Evolutionary conservation across 306 rosid genomes (phyloP).

Genomic region (Fagus sylvatica): DNA sequence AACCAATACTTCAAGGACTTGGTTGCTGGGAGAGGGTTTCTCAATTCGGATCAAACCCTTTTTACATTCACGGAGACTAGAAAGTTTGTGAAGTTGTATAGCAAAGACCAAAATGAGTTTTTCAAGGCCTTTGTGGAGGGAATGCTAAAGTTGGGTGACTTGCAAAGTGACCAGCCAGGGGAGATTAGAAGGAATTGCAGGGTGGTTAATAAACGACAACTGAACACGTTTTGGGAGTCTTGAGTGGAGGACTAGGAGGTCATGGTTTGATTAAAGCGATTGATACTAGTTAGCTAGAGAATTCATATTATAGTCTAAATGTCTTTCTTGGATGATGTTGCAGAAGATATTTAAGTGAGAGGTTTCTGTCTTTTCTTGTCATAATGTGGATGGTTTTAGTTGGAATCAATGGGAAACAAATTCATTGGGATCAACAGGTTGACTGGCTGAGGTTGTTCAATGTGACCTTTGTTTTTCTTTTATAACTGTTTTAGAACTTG

Average conservation of each 20-base stretch:
- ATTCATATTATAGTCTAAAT: too few species aligned
- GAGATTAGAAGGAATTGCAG: slow-evolving; percentile 82
- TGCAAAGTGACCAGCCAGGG: slow-evolving; percentile 62
- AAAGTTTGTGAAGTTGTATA: slow-evolving; percentile 44
- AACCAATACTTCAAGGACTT: slow-evolving; percentile 91
- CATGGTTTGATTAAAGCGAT: not conserved
- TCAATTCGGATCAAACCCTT: slow-evolving; percentile 85
- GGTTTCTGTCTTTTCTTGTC: too few species aligned
- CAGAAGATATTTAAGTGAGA: too few species aligned
- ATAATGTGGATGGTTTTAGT: slow-evolving; percentile 5
- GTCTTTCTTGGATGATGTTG: not conserved
- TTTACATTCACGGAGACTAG: slow-evolving; percentile 48
- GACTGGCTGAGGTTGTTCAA: not conserved
- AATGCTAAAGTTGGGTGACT: slow-evolving; percentile 82
- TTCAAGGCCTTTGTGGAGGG: slow-evolving; percentile 66
- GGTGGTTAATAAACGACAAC: slow-evolving; percentile 39
- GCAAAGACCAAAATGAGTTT: slow-evolving; percentile 42
- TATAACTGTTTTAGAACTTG: too few species aligned
- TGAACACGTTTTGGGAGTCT: slow-evolving; percentile 17
- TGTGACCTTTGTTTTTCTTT: too few species aligned
- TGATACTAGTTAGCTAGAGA: too few species aligned
- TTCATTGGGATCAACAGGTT: not conserved
- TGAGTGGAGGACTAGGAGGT: not conserved
- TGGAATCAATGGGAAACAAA: slow-evolving; percentile 2
- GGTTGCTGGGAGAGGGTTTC: slow-evolving; percentile 71